Conservation (phyloP, 2,329 filamentous ascomycete genomes). For the Penicillium sclerotigenum region DNA sequence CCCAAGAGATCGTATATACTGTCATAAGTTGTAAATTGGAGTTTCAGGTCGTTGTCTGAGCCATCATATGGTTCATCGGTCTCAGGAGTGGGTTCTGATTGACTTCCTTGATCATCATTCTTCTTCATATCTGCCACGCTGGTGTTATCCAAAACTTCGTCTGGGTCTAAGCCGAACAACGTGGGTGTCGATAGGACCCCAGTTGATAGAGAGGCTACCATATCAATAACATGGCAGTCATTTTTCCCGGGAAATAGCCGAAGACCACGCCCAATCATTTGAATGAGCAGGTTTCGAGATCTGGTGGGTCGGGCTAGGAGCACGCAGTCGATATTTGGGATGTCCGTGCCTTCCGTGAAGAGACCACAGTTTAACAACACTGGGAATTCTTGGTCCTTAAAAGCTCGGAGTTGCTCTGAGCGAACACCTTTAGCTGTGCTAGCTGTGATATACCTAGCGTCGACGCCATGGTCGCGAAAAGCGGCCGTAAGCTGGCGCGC, state of each 20-base stretch:
- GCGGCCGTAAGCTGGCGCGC: slow-evolving; percentile 69
- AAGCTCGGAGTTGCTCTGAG: slow-evolving; percentile 68
- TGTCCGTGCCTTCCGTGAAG: slow-evolving; percentile 96
- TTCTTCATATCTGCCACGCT: slow-evolving; percentile 60
- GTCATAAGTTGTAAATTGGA: slow-evolving; percentile 87
- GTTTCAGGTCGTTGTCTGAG: slow-evolving; percentile 41
- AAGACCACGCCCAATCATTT: slow-evolving; percentile 97
- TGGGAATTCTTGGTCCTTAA: slow-evolving; percentile 72
- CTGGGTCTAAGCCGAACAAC: slow-evolving; percentile 85
- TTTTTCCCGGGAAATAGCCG: slow-evolving; percentile 74
- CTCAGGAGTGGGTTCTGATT: background rate
- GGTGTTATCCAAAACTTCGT: slow-evolving; percentile 68
- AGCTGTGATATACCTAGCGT: slow-evolving; percentile 83
- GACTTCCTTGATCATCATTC: slow-evolving; percentile 39
- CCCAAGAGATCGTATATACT: slow-evolving; percentile 87
- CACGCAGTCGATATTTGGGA: slow-evolving; percentile 94
- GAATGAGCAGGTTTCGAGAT: slow-evolving; percentile 87
- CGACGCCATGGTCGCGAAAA: slow-evolving; percentile 74
- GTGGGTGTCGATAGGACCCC: slow-evolving; percentile 90
- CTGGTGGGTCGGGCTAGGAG: slow-evolving; percentile 82
- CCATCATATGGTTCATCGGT: slow-evolving; percentile 24
- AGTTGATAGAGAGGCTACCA: slow-evolving; percentile 79
- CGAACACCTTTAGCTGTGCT: slow-evolving; percentile 70
- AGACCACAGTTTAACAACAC: slow-evolving; percentile 93
- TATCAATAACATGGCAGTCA: slow-evolving; percentile 92